Evolutionary conservation across 176 grass and related monocot species (phyloP).

Genomic region (Oryza glumipatula): DNA sequence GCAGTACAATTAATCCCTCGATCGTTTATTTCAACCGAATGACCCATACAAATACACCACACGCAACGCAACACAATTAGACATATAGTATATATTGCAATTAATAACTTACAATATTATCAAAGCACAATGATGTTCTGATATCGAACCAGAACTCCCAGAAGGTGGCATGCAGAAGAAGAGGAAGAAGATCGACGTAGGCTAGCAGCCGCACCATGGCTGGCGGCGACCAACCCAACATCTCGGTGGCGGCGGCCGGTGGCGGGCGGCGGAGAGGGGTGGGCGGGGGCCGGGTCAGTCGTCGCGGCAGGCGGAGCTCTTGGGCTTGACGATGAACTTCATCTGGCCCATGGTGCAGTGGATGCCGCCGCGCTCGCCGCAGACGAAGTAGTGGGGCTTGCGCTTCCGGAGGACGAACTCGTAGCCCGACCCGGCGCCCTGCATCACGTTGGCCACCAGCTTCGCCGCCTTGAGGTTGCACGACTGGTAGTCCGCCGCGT

Average conservation of each 20-base stretch:
- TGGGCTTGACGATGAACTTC: constrained; percentile 90
- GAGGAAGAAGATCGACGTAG: not conserved
- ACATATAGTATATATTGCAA: not conserved
- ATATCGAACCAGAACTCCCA: not conserved
- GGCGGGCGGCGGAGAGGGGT: not conserved
- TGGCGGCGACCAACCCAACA: too few species aligned
- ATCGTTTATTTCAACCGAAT: constrained; percentile 27
- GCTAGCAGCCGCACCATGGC: not conserved
- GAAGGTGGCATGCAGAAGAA: constrained; percentile 51
- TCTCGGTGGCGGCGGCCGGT: not conserved
- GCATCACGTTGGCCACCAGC: constrained; percentile 68
- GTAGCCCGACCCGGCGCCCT: constrained; percentile 72
- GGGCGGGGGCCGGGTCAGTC: not conserved
- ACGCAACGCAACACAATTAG: not conserved
- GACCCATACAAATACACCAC: not conserved
- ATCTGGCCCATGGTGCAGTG: constrained; percentile 82
- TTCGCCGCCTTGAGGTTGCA: constrained; percentile 82
- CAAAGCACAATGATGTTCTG: not conserved
- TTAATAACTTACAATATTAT: constrained; percentile 11
- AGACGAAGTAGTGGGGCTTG: constrained; percentile 89
- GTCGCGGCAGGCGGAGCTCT: constrained; percentile 47
- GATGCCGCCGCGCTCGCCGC: constrained; percentile 68
- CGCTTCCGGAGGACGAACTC: constrained; percentile 79
- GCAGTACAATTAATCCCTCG: not conserved
- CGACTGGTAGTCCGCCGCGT: constrained; percentile 50